Base-by-base conservation (phyloP, 345 rosid species). In the Hibiscus trionum region DNA sequence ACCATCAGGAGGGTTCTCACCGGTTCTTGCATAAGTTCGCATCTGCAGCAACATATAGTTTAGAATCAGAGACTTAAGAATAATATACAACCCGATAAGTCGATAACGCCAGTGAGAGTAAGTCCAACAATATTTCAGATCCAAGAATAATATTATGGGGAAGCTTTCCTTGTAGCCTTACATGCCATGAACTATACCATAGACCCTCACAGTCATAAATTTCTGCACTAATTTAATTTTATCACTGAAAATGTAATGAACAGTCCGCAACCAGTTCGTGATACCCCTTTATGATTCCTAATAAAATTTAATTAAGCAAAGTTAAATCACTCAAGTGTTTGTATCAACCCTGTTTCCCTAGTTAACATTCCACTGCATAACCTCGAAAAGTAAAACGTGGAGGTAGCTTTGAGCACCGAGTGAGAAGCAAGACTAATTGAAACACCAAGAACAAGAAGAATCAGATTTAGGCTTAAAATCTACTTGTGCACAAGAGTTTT, bases 1-100 rank as follows among this genome's bases (percentile, higher is more conserved):
- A 69, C 97, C 99, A 70, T 88, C 91, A 4, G 97, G 99, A 49
- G 97, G 99, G 78, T 81, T 88, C 84, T 95, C 94, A 2, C 97
- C 94, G 3, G 70, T 88, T 78, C 88, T 92, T 58, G 99, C 99
- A 80, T 61, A 95, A 19, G 82, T 83, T 35, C 96, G 79, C 97
- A 95, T 95, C 99, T 92, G 85, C 61, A 50, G 17, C 35, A 70
- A 35, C 39, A 3, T 26, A 10, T 56, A 50, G 3, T 50, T 16
- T 24, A 57, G 35, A 19, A 9, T 70, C 73, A 57, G 62, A 70
- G 37, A 57, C 64, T 26, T 14, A 16, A 6, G 0, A 49, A 49
- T 6, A 15, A 17, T 11, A 35, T n/a, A 6, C 17, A 27, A 61
- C 7, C 16, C 29, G 44, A 33, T 21, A 21, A 21, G 24, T 21